Conservation (phyloP, 257 asterid genomes). For the Gardenia jasminoides region DNA sequence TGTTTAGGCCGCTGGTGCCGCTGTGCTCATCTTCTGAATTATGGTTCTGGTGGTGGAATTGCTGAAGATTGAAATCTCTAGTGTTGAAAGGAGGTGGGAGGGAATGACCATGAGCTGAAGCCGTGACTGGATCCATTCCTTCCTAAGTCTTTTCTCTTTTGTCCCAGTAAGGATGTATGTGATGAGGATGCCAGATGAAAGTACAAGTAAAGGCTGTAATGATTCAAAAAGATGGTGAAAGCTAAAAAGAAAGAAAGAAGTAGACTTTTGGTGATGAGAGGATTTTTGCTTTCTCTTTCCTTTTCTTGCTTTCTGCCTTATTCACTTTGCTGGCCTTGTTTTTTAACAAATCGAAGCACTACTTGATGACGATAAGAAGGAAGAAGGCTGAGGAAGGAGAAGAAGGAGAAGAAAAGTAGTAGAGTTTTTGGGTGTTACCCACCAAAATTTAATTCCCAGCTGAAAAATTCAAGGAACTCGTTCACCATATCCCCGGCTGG, state of each 20-base stretch:
- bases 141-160: slow-evolving; percentile 7
- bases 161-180: not conserved
- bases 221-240: slow-evolving; percentile 32
- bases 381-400: slow-evolving; percentile 4
- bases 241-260: slow-evolving; percentile 14
- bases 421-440: slow-evolving; percentile 52
- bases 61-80: slow-evolving; percentile 74
- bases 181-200: slow-evolving; percentile 19
- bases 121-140: slow-evolving; percentile 27
- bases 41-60: slow-evolving; percentile 44
- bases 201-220: slow-evolving; percentile 35
- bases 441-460: slow-evolving; percentile 26
- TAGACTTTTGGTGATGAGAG: slow-evolving; percentile 26
- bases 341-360: slow-evolving; percentile 35
- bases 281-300: slow-evolving; percentile 10
- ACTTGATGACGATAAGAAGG: slow-evolving; percentile 14
- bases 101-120: slow-evolving; percentile 38
- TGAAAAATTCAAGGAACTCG: slow-evolving; percentile 11
- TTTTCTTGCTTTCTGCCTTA: slow-evolving; percentile 27
- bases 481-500: not conserved
- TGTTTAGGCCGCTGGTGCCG: slow-evolving; percentile 57
- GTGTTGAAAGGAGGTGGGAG: slow-evolving; percentile 85
- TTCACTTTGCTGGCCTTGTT: slow-evolving; percentile 12
- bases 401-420: slow-evolving; percentile 18
- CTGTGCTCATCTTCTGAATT: slow-evolving; percentile 72